phyloP scores from a whole-genome alignment of 208 protist genomes.

The Crithidia sp. region DNA sequence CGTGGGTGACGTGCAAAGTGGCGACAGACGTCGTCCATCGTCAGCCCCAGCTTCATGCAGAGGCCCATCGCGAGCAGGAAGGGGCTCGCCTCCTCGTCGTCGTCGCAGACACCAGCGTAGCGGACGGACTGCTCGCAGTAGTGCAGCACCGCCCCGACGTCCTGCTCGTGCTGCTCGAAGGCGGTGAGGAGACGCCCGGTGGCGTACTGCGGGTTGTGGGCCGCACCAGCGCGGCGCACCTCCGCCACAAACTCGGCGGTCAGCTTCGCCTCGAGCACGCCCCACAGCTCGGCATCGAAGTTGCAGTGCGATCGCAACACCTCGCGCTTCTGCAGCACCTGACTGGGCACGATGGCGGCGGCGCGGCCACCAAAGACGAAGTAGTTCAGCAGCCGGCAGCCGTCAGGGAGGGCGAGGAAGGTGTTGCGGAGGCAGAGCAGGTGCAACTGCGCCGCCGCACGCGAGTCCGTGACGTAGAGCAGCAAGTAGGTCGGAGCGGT shows the following conservation, averaged over 20 bases:
- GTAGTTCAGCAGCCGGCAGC: conserved; percentile 51
- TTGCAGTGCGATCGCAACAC: conserved; percentile 54
- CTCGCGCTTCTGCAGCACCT: conserved; percentile 60
- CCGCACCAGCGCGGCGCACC: conserved; percentile 19
- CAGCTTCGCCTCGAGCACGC: conserved; percentile 38
- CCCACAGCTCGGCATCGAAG: conserved; percentile 75
- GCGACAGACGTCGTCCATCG: conserved; percentile 51
- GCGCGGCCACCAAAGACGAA: conserved; percentile 39
- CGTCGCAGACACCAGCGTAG: conserved; percentile 78
- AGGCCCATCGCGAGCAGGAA: conserved; percentile 75
- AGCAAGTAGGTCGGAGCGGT: conserved; percentile 32
- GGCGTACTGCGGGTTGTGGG: conserved; percentile 1
- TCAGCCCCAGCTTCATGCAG: conserved; percentile 42
- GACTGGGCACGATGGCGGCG: conserved; percentile 40
- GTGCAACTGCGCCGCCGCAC: conserved; percentile 74
- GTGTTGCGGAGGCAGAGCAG: conserved; percentile 62
- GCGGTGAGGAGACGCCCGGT: conserved; percentile 44
- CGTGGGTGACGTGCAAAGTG: conserved; percentile 74
- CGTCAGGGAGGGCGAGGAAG: conserved; percentile 51
- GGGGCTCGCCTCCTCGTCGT: conserved; percentile 71
- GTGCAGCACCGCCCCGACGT: conserved; percentile 58
- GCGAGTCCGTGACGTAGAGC: conserved; percentile 69
- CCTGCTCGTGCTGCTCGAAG: conserved; percentile 52
- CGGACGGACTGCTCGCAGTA: conserved; percentile 75
- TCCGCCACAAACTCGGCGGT: conserved; percentile 25